Conservation (phyloP, 257 asterid species). For the Gentiana straminea region DNA sequence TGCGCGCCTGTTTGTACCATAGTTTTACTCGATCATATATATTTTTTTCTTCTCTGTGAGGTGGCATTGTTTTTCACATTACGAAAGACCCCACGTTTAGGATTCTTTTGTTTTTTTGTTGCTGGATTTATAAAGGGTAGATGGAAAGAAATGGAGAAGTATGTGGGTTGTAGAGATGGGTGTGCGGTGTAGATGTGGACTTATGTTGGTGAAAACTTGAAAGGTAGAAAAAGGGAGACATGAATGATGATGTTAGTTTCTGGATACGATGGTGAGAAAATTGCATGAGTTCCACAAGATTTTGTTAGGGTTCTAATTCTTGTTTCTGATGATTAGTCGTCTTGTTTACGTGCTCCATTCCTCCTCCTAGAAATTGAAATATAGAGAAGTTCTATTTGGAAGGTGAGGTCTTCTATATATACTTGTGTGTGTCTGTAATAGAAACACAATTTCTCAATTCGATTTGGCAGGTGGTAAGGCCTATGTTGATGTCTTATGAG, state of each 20-base stretch:
- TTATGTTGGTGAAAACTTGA: slow-evolving; percentile 6
- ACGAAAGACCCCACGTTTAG: slow-evolving; percentile 3
- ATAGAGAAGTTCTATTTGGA: neutral
- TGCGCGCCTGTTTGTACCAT: neutral
- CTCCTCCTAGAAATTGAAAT: too few species aligned
- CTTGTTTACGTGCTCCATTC: too few species aligned
- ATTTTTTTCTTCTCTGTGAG: slow-evolving; percentile 11
- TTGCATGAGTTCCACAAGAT: slow-evolving; percentile 11
- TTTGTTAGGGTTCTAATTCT: slow-evolving; percentile 9
- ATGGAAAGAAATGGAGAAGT: slow-evolving; percentile 8
- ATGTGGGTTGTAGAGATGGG: slow-evolving; percentile 3
- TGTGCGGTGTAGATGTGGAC: slow-evolving; percentile 21
- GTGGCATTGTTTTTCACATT: slow-evolving; percentile 5
- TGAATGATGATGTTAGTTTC: too few species aligned
- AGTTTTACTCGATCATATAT: slow-evolving; percentile 2
- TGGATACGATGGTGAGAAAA: too few species aligned
- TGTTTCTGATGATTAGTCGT: neutral
- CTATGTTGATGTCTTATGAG: neutral
- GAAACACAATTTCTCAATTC: neutral
- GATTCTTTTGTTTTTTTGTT: neutral
- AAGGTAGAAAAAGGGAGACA: too few species aligned
- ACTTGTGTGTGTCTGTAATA: neutral
- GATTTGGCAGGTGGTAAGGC: neutral
- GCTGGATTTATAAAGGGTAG: neutral
- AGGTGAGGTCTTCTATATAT: neutral